Evolutionary conservation across 257 asterid species (phyloP).

Genomic region (Asclepias syriaca): DNA sequence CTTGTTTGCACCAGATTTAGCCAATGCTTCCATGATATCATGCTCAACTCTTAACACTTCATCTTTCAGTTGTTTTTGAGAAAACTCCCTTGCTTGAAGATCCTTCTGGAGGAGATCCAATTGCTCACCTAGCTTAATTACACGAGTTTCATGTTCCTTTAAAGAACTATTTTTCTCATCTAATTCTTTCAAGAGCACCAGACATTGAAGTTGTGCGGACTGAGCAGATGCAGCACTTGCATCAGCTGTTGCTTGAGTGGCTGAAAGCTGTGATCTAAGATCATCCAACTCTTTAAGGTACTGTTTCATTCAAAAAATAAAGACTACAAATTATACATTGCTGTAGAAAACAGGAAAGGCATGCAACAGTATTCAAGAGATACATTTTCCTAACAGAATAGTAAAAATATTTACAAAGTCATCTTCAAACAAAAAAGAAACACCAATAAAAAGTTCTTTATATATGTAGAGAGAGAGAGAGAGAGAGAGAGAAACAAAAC

Average conservation of each 20-base stretch:
- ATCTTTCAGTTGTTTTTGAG: constrained; percentile 75
- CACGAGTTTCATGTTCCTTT: constrained; percentile 66
- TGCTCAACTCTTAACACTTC: constrained; percentile 79
- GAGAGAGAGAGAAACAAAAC: too few relatives aligned
- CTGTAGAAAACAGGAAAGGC: background rate
- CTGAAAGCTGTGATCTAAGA: constrained; percentile 57
- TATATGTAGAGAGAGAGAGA: too few relatives aligned
- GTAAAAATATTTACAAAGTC: background rate
- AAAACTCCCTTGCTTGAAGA: constrained; percentile 66
- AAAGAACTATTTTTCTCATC: constrained; percentile 57
- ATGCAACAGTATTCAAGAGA: background rate
- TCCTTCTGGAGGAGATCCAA: constrained; percentile 77
- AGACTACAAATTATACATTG: background rate
- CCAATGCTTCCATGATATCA: constrained; percentile 71
- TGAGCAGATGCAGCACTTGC: constrained; percentile 76
- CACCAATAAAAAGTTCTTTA: too few relatives aligned
- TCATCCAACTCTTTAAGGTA: constrained; percentile 66
- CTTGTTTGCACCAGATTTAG: constrained; percentile 55
- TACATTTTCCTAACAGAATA: background rate
- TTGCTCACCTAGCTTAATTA: constrained; percentile 62
- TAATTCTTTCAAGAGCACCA: constrained; percentile 59
- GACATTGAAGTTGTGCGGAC: constrained; percentile 73
- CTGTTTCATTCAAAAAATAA: constrained; percentile 24
- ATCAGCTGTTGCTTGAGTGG: constrained; percentile 66
- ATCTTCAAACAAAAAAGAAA: too few relatives aligned